Percentiles rank a stretch among this genome's conserved stretches.
Conservation (phyloP, 2,329 filamentous ascomycete genomes). For the Pseudocercospora fijiensis region DNA sequence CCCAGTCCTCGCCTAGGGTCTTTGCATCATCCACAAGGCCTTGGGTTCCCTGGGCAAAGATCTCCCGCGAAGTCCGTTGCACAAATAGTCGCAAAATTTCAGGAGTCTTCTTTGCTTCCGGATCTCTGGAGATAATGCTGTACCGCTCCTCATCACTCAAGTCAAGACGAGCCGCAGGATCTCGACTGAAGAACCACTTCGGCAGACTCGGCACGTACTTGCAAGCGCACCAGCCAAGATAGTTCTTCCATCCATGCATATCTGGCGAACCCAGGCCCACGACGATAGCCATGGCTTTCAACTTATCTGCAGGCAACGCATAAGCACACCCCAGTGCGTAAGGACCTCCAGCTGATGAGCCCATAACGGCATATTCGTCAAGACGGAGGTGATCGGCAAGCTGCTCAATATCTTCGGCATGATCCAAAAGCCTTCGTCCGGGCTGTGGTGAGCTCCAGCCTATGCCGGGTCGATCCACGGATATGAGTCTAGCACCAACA, state of each 20-base stretch:
- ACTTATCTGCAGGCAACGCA: slow-evolving; percentile 35
- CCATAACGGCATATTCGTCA: slow-evolving; percentile 46
- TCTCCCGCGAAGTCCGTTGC: not conserved
- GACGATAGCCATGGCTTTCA: slow-evolving; percentile 9
- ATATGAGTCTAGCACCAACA: slow-evolving; percentile 43
- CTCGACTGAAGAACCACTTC: not conserved
- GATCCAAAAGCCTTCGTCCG: slow-evolving; percentile 42
- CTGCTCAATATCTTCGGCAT: slow-evolving; percentile 45
- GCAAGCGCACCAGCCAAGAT: not conserved
- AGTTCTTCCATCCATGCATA: slow-evolving; percentile 1
- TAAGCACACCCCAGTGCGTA: slow-evolving; percentile 51
- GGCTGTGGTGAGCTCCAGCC: slow-evolving; percentile 46
- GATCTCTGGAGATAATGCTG: not conserved
- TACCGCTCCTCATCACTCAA: not conserved
- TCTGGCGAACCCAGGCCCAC: not conserved
- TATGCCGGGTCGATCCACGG: slow-evolving; percentile 47
- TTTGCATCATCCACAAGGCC: not conserved
- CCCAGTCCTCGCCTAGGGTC: not conserved
- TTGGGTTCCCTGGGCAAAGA: not conserved
- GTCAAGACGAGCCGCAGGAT: not conserved
- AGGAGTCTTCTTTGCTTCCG: not conserved
- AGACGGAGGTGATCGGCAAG: slow-evolving; percentile 46
- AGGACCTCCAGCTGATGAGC: slow-evolving; percentile 50
- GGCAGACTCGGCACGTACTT: not conserved
- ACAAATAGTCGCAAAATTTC: not conserved